Conservation (phyloP, 495 filamentous ascomycete genomes). For the Darksidea phi region DNA sequence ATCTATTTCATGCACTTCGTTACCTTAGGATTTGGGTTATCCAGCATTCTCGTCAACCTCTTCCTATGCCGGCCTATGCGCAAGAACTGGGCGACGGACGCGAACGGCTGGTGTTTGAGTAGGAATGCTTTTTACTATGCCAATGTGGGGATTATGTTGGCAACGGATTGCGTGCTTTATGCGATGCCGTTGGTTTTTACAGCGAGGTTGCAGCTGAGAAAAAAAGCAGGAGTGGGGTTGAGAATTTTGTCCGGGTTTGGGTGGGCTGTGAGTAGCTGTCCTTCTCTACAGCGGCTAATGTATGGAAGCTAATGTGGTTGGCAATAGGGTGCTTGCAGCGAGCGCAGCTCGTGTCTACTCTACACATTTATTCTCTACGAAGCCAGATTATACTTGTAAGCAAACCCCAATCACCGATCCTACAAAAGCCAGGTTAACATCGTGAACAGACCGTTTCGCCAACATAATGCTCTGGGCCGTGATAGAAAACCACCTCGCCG, state of each 20-base stretch:
- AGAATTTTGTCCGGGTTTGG: constrained; percentile 25
- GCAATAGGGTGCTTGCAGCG: constrained; percentile 16
- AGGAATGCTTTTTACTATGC: constrained; percentile 20
- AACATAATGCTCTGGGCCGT: constrained; percentile 32
- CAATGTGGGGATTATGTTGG: constrained; percentile 22
- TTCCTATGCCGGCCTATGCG: constrained; percentile 27
- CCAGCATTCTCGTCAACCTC: constrained; percentile 24
- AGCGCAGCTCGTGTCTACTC: constrained; percentile 17
- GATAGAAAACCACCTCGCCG: constrained; percentile 32
- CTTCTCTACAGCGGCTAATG: not conserved
- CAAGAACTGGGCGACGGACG: constrained; percentile 8
- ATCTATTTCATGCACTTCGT: constrained; percentile 33
- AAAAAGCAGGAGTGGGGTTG: constrained; percentile 18
- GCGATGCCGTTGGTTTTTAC: constrained; percentile 32
- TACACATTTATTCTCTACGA: constrained; percentile 2
- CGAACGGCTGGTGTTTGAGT: constrained; percentile 16
- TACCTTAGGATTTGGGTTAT: constrained; percentile 24
- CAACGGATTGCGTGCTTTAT: constrained; percentile 24
- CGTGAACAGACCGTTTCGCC: constrained; percentile 20
- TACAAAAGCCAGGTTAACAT: not conserved
- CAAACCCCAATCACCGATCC: not conserved
- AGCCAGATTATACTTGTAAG: constrained; percentile 24
- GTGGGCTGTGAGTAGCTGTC: constrained; percentile 16
- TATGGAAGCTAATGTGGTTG: not conserved
- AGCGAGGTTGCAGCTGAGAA: constrained; percentile 14